Conservation (phyloP, 1,139 yeast genomes). For the Williopsis jadinii region DNA sequence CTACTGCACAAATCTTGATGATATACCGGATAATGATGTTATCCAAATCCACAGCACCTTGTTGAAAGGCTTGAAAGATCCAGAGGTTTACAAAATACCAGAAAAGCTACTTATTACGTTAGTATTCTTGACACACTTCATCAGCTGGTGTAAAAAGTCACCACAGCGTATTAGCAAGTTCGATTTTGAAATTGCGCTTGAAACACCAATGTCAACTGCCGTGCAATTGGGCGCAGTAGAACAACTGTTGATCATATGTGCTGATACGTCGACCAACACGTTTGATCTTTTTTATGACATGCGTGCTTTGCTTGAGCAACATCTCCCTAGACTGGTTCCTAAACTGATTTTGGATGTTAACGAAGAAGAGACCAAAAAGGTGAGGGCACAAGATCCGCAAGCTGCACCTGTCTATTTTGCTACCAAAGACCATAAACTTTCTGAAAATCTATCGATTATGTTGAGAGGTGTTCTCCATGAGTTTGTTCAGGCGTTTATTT, state of each 20-base stretch:
- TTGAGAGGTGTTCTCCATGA: conserved; percentile 27
- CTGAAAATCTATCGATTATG: conserved; percentile 17
- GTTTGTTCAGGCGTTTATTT: conserved; percentile 56
- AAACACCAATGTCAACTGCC: conserved; percentile 43
- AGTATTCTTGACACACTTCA: conserved; percentile 56
- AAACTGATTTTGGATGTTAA: conserved; percentile 35
- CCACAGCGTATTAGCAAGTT: conserved; percentile 33
- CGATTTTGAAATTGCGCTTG: conserved; percentile 40
- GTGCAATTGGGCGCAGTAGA: conserved; percentile 76
- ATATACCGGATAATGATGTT: conserved; percentile 29
- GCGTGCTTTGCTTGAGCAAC: conserved; percentile 59
- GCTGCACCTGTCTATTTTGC: conserved; percentile 16
- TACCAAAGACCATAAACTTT: conserved; percentile 13
- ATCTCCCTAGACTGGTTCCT: conserved; percentile 50
- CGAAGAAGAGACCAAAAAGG: conserved; percentile 44
- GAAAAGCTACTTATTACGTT: conserved; percentile 53
- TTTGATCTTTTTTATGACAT: conserved; percentile 54
- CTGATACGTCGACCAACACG: conserved; percentile 50
- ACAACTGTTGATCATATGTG: conserved; percentile 60
- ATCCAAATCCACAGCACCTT: conserved; percentile 29
- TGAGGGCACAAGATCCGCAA: conserved; percentile 45
- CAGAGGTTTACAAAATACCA: conserved; percentile 43
- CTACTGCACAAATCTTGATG: conserved; percentile 31
- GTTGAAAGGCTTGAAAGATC: conserved; percentile 25
- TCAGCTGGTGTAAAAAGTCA: conserved; percentile 61